Conservation (phyloP, 2,329 filamentous ascomycete species). For the Trichoderma sp. region DNA sequence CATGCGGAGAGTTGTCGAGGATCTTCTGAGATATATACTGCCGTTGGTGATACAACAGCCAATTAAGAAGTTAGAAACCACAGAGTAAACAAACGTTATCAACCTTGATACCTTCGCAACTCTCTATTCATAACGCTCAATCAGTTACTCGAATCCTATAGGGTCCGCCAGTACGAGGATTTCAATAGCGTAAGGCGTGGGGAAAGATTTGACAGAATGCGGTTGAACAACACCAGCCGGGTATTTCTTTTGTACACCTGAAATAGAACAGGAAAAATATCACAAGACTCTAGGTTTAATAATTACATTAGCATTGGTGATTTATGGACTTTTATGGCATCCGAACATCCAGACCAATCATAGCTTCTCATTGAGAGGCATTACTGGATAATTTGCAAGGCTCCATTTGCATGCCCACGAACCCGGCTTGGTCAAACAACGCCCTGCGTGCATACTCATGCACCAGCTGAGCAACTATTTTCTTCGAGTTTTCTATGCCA, state of each 20-base stretch:
- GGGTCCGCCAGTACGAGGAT: not conserved
- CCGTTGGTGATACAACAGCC: not conserved
- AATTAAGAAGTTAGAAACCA: not conserved
- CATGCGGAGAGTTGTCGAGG: not conserved
- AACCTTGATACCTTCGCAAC: not conserved
- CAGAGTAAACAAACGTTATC: not conserved
- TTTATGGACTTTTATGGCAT: too few species aligned
- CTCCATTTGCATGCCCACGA: not conserved
- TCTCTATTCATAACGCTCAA: not conserved
- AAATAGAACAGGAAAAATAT: not conserved
- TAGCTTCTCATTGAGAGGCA: not conserved
- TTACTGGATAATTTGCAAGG: not conserved
- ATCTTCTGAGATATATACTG: not conserved
- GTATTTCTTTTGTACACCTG: not conserved
- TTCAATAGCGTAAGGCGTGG: not conserved
- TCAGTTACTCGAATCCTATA: not conserved
- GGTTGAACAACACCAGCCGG: not conserved
- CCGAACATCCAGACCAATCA: not conserved
- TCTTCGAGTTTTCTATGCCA: not conserved
- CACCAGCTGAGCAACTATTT: not conserved
- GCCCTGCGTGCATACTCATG: constrained; percentile 1
- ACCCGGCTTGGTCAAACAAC: not conserved
- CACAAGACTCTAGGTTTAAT: not conserved
- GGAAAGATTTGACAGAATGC: not conserved
- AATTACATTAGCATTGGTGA: too few species aligned